Percentiles rank a stretch among this genome's conserved stretches.
Conservation (phyloP, 306 rosid genomes). For the Vigna angularis region DNA sequence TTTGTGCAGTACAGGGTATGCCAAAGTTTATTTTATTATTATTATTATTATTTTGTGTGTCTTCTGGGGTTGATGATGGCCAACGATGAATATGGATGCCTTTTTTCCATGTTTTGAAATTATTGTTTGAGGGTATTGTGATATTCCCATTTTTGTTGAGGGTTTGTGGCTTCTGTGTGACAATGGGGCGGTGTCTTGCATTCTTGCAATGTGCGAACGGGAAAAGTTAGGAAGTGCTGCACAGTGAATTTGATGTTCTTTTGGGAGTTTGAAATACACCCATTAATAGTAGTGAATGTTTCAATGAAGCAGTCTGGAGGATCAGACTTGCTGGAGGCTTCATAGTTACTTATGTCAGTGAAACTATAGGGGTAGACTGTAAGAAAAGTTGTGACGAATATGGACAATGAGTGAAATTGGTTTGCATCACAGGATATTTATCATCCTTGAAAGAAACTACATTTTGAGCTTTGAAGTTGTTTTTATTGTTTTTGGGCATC, state of each 20-base stretch:
- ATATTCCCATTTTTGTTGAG: conserved; percentile 3
- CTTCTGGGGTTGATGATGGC: conserved; percentile 1
- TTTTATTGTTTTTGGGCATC: neutral
- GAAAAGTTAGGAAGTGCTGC: neutral
- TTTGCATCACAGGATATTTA: neutral
- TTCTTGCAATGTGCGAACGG: neutral
- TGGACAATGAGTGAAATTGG: neutral
- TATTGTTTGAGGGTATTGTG: conserved; percentile 14
- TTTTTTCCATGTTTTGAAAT: conserved; percentile 3
- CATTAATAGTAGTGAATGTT: neutral
- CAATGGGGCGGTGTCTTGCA: neutral
- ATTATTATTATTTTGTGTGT: neutral
- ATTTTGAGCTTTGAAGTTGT: conserved; percentile 15
- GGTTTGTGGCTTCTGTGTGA: neutral
- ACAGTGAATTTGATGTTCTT: neutral
- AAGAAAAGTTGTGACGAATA: neutral
- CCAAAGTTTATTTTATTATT: neutral
- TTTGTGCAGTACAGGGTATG: neutral
- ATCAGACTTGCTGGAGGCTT: neutral
- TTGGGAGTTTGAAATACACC: neutral
- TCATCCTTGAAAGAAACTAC: neutral
- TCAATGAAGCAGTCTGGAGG: neutral
- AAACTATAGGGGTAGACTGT: neutral
- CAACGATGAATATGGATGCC: neutral
- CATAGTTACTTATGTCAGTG: neutral